phyloP scores from a whole-genome alignment of 495 filamentous ascomycete genomes.

The Parmelia sp. region DNA sequence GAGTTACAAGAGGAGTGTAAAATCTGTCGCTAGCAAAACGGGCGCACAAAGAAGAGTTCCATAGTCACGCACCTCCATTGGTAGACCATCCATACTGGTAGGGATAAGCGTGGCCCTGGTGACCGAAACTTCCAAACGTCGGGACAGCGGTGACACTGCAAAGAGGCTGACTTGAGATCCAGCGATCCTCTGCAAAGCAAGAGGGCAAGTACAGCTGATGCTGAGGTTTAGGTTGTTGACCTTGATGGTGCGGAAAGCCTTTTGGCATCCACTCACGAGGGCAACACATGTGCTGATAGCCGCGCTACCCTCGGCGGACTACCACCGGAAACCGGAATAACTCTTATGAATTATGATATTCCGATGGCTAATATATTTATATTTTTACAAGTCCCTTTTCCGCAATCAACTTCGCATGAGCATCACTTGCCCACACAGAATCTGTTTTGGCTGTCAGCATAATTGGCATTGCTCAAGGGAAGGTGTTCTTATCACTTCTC shows the following conservation, averaged over 20 bases:
- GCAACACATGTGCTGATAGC: background rate
- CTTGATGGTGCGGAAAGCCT: background rate
- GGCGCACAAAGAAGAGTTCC: background rate
- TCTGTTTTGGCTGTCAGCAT: constrained; percentile 34
- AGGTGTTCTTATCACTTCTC: constrained; percentile 64
- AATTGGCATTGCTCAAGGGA: background rate
- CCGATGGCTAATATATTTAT: background rate
- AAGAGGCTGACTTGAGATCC: background rate
- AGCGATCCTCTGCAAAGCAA: background rate
- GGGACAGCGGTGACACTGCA: background rate
- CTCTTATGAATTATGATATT: too few species aligned
- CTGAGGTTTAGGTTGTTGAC: background rate
- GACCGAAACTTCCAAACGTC: background rate
- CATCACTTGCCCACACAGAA: constrained; percentile 68
- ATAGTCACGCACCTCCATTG: background rate
- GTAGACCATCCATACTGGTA: background rate
- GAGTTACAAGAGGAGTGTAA: background rate
- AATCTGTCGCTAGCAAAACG: background rate
- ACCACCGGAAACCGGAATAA: too few species aligned
- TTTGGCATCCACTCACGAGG: too few species aligned
- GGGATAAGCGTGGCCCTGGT: background rate
- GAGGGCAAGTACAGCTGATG: background rate
- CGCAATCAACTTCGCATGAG: background rate
- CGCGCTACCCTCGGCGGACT: background rate
- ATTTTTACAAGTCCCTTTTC: background rate